Evolutionary conservation across 176 grass and related monocot species (phyloP).

Genomic region (Triticum turgidum): DNA sequence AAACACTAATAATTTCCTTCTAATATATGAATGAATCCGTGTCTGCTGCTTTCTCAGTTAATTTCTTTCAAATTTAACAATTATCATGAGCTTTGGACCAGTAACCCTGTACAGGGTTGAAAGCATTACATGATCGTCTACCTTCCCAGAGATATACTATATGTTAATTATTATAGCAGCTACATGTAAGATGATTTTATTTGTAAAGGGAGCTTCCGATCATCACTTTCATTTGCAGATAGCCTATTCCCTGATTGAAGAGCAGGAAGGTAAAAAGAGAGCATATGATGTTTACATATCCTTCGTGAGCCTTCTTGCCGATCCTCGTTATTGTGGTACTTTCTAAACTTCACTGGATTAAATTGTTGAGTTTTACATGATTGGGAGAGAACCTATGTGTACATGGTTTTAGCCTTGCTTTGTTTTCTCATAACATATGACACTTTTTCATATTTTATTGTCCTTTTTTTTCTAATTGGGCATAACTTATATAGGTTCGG

Average conservation of each 20-base stretch:
- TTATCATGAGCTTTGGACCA: constrained; percentile 17
- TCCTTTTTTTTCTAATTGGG: neutral
- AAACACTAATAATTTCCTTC: neutral
- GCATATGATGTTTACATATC: constrained; percentile 78
- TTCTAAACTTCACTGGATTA: constrained; percentile 20
- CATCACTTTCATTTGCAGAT: constrained; percentile 54
- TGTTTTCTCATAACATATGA: neutral
- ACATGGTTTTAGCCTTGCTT: neutral
- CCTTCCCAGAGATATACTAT: neutral
- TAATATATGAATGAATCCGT: neutral
- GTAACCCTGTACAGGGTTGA: constrained; percentile 1
- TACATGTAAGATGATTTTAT: constrained; percentile 1
- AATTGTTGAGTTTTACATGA: constrained; percentile 8
- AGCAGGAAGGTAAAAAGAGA: constrained; percentile 78
- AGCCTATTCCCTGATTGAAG: constrained; percentile 84
- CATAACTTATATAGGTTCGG: neutral
- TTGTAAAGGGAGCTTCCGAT: constrained; percentile 11
- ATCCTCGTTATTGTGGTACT: constrained; percentile 89
- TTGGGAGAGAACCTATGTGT: neutral
- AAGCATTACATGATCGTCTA: neutral
- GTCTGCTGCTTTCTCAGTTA: neutral
- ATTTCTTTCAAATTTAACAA: constrained; percentile 1
- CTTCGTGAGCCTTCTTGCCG: constrained; percentile 89
- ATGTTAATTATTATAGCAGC: neutral
- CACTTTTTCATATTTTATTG: neutral